phyloP scores from a whole-genome alignment of 768 basidiomycete species.

The Favolaschia claudopus region DNA sequence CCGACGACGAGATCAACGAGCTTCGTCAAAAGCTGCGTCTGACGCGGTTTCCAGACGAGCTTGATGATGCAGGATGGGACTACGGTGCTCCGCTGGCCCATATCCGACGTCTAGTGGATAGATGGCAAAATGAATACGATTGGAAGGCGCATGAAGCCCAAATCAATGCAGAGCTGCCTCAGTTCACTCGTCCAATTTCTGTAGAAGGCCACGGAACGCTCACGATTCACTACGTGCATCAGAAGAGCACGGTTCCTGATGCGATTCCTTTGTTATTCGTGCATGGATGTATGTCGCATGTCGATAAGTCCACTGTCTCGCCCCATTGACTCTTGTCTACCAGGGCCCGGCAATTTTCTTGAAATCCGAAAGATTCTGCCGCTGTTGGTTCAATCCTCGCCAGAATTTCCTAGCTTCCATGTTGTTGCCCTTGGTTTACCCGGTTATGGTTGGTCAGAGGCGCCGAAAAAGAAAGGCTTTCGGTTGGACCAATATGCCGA shows the following conservation, averaged over 20 bases:
- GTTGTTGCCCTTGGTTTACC: constrained; percentile 67
- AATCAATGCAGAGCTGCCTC: constrained; percentile 60
- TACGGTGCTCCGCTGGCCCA: constrained; percentile 64
- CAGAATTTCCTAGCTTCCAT: constrained; percentile 64
- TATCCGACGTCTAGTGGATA: constrained; percentile 53
- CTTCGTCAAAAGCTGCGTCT: constrained; percentile 57
- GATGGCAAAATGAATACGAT: constrained; percentile 63
- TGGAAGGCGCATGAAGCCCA: constrained; percentile 61
- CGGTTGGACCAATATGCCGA: constrained; percentile 53
- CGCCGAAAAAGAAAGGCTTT: constrained; percentile 61
- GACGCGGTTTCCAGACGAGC: constrained; percentile 62
- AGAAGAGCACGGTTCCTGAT: constrained; percentile 49
- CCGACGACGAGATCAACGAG: constrained; percentile 48
- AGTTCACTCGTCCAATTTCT: constrained; percentile 59
- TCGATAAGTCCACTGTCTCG: neutral
- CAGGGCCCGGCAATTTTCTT: constrained; percentile 70
- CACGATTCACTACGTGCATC: constrained; percentile 65
- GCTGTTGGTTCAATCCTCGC: constrained; percentile 49
- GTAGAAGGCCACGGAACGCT: constrained; percentile 53
- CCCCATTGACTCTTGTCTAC: neutral
- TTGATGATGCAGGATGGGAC: constrained; percentile 55
- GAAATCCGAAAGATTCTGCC: constrained; percentile 67
- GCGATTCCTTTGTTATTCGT: constrained; percentile 69
- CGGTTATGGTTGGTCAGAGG: constrained; percentile 69
- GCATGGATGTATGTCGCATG: constrained; percentile 57